Evolutionary conservation across 2,329 filamentous ascomycete genomes (phyloP).

Genomic region (Talaromyces sp.): DNA sequence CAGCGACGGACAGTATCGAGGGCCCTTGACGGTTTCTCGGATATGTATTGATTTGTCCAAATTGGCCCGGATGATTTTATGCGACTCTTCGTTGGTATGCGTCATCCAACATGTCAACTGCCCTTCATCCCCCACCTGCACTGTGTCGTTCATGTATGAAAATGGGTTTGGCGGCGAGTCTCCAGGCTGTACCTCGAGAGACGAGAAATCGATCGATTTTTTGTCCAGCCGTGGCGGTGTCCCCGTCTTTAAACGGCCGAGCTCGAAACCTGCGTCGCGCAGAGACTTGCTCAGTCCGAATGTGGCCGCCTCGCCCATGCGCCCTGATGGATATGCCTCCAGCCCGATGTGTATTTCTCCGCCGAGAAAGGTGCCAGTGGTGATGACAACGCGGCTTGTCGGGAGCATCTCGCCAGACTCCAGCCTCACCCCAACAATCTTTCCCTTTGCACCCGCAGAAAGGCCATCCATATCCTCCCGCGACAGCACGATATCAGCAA

Average conservation of each 20-base stretch:
- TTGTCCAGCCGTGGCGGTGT: constrained; percentile 84
- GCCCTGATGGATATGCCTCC: constrained; percentile 75
- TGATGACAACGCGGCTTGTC: constrained; percentile 81
- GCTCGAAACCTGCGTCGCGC: constrained; percentile 76
- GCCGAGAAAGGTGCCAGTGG: constrained; percentile 90
- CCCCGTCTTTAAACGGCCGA: constrained; percentile 90
- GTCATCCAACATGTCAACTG: constrained; percentile 86
- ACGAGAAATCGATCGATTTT: constrained; percentile 72
- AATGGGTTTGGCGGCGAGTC: constrained; percentile 86
- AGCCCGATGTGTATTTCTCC: constrained; percentile 96
- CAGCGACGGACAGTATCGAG: constrained; percentile 89
- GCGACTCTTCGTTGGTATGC: constrained; percentile 75
- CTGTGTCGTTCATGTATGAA: constrained; percentile 77
- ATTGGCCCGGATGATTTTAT: constrained; percentile 79
- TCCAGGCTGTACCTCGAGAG: constrained; percentile 68
- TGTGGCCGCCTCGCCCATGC: constrained; percentile 90
- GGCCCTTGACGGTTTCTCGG: constrained; percentile 87
- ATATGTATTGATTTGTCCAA: constrained; percentile 97
- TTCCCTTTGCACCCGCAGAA: constrained; percentile 53
- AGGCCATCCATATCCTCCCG: constrained; percentile 45
- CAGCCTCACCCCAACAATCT: constrained; percentile 77
- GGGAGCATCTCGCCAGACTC: constrained; percentile 82
- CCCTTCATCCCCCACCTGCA: constrained; percentile 62
- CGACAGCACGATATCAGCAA: constrained; percentile 82
- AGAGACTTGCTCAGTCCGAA: constrained; percentile 89